phyloP scores from a whole-genome alignment of 2,329 filamentous ascomycete genomes.

The Arthroderma uncinatum region DNA sequence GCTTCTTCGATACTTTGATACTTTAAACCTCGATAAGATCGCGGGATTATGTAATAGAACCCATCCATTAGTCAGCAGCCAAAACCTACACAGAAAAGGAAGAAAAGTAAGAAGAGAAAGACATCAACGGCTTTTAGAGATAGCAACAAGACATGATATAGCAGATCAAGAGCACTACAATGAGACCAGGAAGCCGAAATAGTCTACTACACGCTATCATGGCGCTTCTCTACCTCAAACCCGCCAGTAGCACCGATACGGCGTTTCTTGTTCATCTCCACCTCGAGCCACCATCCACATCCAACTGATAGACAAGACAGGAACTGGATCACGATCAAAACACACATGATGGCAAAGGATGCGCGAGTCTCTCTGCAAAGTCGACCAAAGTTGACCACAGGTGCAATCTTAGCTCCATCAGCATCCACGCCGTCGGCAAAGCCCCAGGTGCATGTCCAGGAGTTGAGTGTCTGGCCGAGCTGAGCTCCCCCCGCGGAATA shows the following conservation, averaged over 20 bases:
- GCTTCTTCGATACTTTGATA: not conserved
- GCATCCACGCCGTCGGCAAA: conserved; percentile 13
- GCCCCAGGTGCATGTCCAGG: conserved; percentile 35
- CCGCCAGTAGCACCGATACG: not conserved
- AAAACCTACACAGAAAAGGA: too few species aligned
- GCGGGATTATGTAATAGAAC: too few species aligned
- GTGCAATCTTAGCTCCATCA: conserved; percentile 14
- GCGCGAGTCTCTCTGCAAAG: conserved; percentile 30
- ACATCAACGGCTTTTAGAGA: not conserved
- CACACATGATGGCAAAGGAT: conserved; percentile 27
- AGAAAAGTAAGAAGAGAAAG: too few species aligned
- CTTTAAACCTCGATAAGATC: too few species aligned
- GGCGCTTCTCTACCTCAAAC: conserved; percentile 5
- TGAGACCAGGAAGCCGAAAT: not conserved
- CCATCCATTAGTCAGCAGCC: too few species aligned
- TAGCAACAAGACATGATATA: not conserved
- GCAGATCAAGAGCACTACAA: too few species aligned
- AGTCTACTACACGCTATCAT: not conserved
- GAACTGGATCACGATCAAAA: conserved; percentile 23
- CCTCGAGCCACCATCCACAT: conserved; percentile 18
- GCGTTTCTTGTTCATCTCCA: conserved; percentile 14
- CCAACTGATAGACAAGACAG: not conserved
- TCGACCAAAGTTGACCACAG: conserved; percentile 28
- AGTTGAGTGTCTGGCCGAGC: conserved; percentile 28
- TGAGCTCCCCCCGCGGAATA: conserved; percentile 20